Conservation (phyloP, 495 filamentous ascomycete genomes). For the Penicillium pancosmium region DNA sequence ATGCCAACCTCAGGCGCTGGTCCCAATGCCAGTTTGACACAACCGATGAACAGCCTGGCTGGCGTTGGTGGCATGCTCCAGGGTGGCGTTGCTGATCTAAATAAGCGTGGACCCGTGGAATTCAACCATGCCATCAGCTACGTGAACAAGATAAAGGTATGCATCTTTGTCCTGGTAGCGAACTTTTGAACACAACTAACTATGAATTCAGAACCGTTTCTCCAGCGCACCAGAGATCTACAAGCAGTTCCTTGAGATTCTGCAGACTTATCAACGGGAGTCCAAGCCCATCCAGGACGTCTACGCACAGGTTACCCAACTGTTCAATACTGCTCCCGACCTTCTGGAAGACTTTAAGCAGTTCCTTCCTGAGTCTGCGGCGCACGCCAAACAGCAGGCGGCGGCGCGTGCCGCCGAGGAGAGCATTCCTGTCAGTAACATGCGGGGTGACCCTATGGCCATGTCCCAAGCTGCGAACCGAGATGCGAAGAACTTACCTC, state of each 20-base stretch:
- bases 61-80: slow-evolving; percentile 50
- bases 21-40: slow-evolving; percentile 50
- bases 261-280: slow-evolving; percentile 98
- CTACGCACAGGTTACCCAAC: slow-evolving; percentile 92
- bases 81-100: slow-evolving; percentile 63
- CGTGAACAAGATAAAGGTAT: slow-evolving; percentile 99
- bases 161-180: slow-evolving; percentile 11
- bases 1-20: slow-evolving; percentile 49
- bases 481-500: slow-evolving; percentile 75
- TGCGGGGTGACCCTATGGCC: slow-evolving; percentile 54
- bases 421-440: slow-evolving; percentile 60
- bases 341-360: slow-evolving; percentile 98
- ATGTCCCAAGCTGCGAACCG: slow-evolving; percentile 52
- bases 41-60: slow-evolving; percentile 48
- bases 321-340: slow-evolving; percentile 94
- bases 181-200: slow-evolving; percentile 2
- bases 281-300: slow-evolving; percentile 99
- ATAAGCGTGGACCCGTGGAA: slow-evolving; percentile 92
- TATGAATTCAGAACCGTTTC: slow-evolving; percentile 77
- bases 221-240: slow-evolving; percentile 95
- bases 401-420: slow-evolving; percentile 67
- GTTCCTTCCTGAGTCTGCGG: slow-evolving; percentile 95
- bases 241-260: slow-evolving; percentile 97
- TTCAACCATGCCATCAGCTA: slow-evolving; percentile 99
- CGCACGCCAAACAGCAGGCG: slow-evolving; percentile 77